These are phyloP conservation scores for Dactylellina parvicollis DNA, from an alignment of 2,329 filamentous ascomycete genomes.

Conservation along the genomic window DNA sequence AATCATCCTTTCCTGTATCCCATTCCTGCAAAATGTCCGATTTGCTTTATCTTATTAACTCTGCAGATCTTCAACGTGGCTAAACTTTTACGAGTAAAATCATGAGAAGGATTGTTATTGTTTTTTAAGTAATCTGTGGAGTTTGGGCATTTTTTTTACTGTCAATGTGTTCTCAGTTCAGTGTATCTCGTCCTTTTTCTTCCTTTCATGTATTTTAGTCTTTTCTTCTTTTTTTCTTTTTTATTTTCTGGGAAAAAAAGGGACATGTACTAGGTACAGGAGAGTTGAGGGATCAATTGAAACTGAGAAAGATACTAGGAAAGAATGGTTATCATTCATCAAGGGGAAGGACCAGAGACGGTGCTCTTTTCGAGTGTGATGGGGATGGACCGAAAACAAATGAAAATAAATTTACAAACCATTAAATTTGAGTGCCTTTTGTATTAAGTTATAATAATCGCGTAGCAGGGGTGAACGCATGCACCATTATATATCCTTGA, in stretches of 20 bases:
- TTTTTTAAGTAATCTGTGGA: background rate
- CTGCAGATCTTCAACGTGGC: no score
- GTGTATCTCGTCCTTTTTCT: conserved; percentile 4
- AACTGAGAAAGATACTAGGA: background rate
- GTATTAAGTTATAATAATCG: no score
- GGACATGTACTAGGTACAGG: conserved; percentile 20
- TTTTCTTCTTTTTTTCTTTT: conserved; percentile 13
- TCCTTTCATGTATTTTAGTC: conserved; percentile 15
- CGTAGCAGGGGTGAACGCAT: no score
- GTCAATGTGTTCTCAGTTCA: background rate
- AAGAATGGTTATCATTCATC: no score
- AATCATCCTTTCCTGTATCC: background rate
- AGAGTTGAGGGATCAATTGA: background rate
- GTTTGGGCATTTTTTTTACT: background rate
- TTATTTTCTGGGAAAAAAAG: background rate
- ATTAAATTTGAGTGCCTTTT: no score
- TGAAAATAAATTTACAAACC: no score
- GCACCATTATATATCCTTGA: no score
- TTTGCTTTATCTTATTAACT: background rate
- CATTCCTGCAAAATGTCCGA: background rate
- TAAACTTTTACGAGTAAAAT: conserved; percentile 31
- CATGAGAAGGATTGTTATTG: conserved; percentile 11
- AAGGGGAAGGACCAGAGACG: no score
- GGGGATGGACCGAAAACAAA: no score
- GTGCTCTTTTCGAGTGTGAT: no score